Base-by-base conservation (phyloP, 1,139 yeast species). In the Kazachstania sp. region DNA sequence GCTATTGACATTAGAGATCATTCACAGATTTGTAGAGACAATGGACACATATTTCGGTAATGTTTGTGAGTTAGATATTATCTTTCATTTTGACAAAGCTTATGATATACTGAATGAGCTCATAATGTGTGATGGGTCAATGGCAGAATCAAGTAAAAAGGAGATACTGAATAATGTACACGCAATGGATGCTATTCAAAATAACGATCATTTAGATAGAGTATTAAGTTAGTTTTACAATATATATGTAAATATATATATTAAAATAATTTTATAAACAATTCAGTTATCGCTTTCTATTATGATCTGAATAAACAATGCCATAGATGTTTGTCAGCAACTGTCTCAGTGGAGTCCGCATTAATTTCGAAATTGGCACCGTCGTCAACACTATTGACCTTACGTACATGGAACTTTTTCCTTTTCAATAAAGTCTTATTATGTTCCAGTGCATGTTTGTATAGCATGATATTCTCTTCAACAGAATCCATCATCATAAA, bases 41-140 rank as follows among this genome's bases (percentile, higher is more conserved):
- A 87, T 92, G 95, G 99, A 92, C 71, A 83, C 85, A 60, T 80
- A 88, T 57, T 92, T 86, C 62, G 97, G 97, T 15, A 92, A 88
- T 62, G 98, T 92, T 19, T 86, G 96, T 68, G 97, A 88, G 63
- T 69, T 86, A 59, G 95, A 90, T 67, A 88, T 92, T 52, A 92
- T 92, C 45, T 92, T 92, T 75, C 95, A 95, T 57, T 92, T 92
- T 68, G 86, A 84, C 59, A 85, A 86, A 64, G 97, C 97, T 0
- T 92, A 92, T 64, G 86, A 86, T 66, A 83, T 92, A 16, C 71
- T 94, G 55, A 97, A 92, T 65, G 98, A 94, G 65, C 71, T 92
- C 57, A 68, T 94, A 43, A 71, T 82, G 63, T 81, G 81, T 41
- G 86, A 81, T 59, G 98, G 98, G 0, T 82, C 84, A 48, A 66